These are phyloP conservation scores for Dactylonectria macrodidyma DNA, from an alignment of 2,329 filamentous ascomycete species.

Conservation along the genomic window DNA sequence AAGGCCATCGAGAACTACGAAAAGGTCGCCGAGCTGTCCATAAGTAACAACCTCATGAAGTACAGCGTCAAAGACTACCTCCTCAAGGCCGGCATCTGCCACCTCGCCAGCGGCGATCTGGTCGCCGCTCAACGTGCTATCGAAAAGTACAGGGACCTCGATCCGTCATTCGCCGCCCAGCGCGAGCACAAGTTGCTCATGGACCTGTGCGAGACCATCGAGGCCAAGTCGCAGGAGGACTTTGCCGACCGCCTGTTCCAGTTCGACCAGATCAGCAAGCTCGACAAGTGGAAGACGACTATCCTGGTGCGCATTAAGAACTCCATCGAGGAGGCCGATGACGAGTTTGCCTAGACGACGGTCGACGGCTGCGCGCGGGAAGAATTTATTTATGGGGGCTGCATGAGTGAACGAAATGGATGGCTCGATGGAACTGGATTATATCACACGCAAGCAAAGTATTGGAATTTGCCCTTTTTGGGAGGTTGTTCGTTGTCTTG, in stretches of 20 bases:
- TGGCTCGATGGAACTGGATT: constrained; percentile 22
- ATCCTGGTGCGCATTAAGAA: constrained; percentile 88
- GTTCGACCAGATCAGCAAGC: constrained; percentile 91
- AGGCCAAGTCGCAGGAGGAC: constrained; percentile 83
- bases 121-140: constrained; percentile 86
- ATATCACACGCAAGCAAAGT: constrained; percentile 38
- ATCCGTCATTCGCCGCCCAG: constrained; percentile 82
- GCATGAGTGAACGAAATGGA: constrained; percentile 23
- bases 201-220: constrained; percentile 82
- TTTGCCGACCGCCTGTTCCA: constrained; percentile 91
- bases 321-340: constrained; percentile 75
- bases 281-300: constrained; percentile 98
- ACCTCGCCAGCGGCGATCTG: constrained; percentile 80
- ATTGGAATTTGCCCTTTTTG: constrained; percentile 22
- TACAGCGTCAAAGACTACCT: constrained; percentile 97
- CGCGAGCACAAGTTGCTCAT: constrained; percentile 86
- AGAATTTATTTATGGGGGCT: not conserved
- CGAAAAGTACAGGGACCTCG: constrained; percentile 85
- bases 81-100: constrained; percentile 93
- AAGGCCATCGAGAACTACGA: constrained; percentile 88
- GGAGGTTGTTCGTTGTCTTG: constrained; percentile 26
- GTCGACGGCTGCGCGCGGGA: not conserved
- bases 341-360: constrained; percentile 57
- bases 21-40: constrained; percentile 81
- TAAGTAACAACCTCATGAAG: constrained; percentile 93